Base-by-base conservation (phyloP, 2,329 filamentous ascomycete genomes). In the Elsinoe batatas region DNA sequence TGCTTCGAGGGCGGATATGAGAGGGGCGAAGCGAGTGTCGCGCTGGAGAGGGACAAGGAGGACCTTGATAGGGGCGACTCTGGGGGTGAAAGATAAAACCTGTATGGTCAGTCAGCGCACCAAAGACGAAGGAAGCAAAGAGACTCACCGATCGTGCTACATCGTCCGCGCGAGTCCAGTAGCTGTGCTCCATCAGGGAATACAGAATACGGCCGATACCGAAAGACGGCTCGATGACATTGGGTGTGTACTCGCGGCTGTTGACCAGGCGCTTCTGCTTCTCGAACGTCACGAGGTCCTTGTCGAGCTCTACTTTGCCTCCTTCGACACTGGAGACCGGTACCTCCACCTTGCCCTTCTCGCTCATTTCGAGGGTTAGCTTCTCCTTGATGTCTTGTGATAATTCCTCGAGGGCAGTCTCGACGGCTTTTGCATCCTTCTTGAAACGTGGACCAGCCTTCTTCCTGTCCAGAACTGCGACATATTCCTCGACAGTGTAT, bases 161-260 rank as follows among this genome's bases (percentile, higher is more conserved):
- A 62, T 91, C 87, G 60, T 81, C 84, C 62, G 83, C 84, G 61
- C 93, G 87, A 54, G 84, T 88, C 91, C 93, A 98, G 80, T 91
- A 98, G 69, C 81, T 84, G 74, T 98, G 93, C 76, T 98, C 93
- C 68, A 95, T 87, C 65, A 98, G 76, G 58, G 87, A 84, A 76
- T 95, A 97, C 57, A 97, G 76, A 60, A 97, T 96, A 64, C 91
- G 83, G 58, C 91, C 93, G 66, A 97, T 95, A 77, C 91, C 91
- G 65, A 97, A 98, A 0, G 91, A 97, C 1, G 91, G 93, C 75
- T 98, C 93, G 64, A 97, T 71, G 53, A 71, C 68, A 68, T 96
- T 96, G 58, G 91, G 91, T 0, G 86, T 94, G 75, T 88, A 98
- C 70, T 96, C 91, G 64, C 93, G 82, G 57, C 84, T 82, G 68